Conservation (phyloP, 1,284 basidiomycete species). For the Cystobasidium sp. region DNA sequence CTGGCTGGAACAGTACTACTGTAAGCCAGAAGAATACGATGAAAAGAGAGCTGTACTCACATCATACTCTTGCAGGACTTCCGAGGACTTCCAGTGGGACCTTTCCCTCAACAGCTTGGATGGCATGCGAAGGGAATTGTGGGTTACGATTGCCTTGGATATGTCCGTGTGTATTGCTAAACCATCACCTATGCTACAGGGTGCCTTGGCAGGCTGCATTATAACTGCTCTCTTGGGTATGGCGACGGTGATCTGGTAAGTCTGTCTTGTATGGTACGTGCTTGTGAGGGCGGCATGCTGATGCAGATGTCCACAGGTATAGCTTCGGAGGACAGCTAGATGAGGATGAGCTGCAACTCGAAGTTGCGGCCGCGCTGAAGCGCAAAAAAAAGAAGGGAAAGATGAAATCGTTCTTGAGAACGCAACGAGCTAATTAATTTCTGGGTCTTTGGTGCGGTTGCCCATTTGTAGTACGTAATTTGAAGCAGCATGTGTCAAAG, state of each 20-base stretch:
- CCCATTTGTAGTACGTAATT: too few species aligned
- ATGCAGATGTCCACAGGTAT: constrained; percentile 24
- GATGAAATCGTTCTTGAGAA: constrained; percentile 11
- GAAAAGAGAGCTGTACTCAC: not conserved
- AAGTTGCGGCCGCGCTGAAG: constrained; percentile 46
- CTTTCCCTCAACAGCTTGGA: constrained; percentile 47
- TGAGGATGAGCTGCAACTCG: constrained; percentile 52
- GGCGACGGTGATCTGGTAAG: constrained; percentile 78
- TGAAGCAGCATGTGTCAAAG: too few species aligned
- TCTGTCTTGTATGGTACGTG: not conserved
- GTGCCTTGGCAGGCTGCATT: constrained; percentile 83
- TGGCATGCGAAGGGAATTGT: constrained; percentile 50
- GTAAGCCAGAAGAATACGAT: not conserved
- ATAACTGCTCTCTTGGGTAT: constrained; percentile 81
- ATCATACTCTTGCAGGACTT: constrained; percentile 60
- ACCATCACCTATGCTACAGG: constrained; percentile 59
- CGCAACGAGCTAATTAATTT: not conserved
- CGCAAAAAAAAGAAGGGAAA: constrained; percentile 33
- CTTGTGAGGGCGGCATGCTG: not conserved
- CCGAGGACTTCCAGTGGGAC: constrained; percentile 60
- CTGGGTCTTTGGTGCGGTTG: too few species aligned
- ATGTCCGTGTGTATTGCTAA: constrained; percentile 60
- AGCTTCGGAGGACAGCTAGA: constrained; percentile 54
- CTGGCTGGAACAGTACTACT: constrained; percentile 66
- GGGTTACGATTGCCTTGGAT: not conserved